Evolutionary conservation across 345 rosid genomes (phyloP).

Genomic region (Linum trigynum): DNA sequence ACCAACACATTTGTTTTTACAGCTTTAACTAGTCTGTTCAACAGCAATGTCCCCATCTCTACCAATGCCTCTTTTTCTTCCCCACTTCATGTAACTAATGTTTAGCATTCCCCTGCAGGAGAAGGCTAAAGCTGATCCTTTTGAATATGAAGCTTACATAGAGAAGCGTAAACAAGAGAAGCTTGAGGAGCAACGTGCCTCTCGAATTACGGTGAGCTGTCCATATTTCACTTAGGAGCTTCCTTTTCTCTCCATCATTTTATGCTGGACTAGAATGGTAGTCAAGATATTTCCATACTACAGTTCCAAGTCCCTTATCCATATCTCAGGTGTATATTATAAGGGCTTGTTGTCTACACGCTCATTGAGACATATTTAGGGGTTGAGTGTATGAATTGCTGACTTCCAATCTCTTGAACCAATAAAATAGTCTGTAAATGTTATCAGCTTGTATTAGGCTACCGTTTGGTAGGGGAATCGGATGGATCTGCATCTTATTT

Average conservation of each 20-base stretch:
- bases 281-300: not conserved
- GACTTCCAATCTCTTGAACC: no score
- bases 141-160: slow-evolving; percentile 49
- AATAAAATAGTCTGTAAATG: no score
- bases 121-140: slow-evolving; percentile 55
- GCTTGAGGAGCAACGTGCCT: slow-evolving; percentile 38
- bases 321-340: not conserved
- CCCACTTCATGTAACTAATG: slow-evolving; percentile 1
- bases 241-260: not conserved
- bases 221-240: not conserved
- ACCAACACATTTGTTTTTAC: not conserved
- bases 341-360: not conserved
- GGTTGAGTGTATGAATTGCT: no score
- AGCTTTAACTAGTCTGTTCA: not conserved
- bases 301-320: not conserved
- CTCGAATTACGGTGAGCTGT: slow-evolving; percentile 69
- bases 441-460: no score
- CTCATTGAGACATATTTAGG: no score
- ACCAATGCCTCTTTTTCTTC: not conserved
- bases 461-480: not conserved
- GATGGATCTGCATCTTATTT: not conserved
- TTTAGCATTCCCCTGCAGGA: slow-evolving; percentile 40
- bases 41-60: not conserved
- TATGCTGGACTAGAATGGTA: not conserved
- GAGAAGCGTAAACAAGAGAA: slow-evolving; percentile 58